These are phyloP conservation scores for Sporothrix dimorphospora DNA, from an alignment of 2,329 filamentous ascomycete genomes.

Conservation along the genomic window DNA sequence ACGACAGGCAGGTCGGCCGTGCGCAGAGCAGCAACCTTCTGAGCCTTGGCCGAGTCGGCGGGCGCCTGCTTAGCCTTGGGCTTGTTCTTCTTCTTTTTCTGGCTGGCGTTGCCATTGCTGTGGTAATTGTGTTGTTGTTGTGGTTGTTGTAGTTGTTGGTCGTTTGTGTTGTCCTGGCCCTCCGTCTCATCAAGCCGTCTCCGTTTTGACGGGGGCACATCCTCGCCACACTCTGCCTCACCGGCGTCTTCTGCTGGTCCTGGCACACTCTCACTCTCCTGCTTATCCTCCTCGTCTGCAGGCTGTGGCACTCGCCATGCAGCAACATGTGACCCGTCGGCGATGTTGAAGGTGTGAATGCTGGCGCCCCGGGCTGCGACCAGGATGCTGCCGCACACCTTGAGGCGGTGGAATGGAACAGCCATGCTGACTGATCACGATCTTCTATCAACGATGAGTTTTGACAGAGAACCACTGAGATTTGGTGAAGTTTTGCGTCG, in stretches of 20 bases:
- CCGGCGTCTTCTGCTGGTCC: not conserved
- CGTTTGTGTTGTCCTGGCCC: not conserved
- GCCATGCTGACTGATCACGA: conserved; percentile 26
- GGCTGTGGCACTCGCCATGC: conserved; percentile 59
- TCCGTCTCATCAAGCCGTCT: conserved; percentile 22
- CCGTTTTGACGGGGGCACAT: conserved; percentile 27
- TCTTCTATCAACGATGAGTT: not conserved
- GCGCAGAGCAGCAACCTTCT: conserved; percentile 38
- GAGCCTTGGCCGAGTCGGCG: not conserved
- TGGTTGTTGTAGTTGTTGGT: not conserved
- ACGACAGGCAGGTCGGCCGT: conserved; percentile 64
- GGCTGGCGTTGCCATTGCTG: not conserved
- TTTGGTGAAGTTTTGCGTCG: not conserved
- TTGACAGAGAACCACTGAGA: not conserved
- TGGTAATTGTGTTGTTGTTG: too few species aligned
- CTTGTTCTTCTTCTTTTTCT: conserved; percentile 30
- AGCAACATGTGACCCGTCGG: conserved; percentile 61
- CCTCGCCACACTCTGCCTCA: conserved; percentile 9
- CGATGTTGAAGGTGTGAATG: conserved; percentile 68
- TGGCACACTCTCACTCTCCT: not conserved
- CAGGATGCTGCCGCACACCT: conserved; percentile 59
- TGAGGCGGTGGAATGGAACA: conserved; percentile 68
- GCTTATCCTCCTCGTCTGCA: conserved; percentile 30
- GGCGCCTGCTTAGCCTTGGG: conserved; percentile 37
- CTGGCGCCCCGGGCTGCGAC: conserved; percentile 74